phyloP scores from a whole-genome alignment of 306 rosid species.

The Ormosia emarginata region DNA sequence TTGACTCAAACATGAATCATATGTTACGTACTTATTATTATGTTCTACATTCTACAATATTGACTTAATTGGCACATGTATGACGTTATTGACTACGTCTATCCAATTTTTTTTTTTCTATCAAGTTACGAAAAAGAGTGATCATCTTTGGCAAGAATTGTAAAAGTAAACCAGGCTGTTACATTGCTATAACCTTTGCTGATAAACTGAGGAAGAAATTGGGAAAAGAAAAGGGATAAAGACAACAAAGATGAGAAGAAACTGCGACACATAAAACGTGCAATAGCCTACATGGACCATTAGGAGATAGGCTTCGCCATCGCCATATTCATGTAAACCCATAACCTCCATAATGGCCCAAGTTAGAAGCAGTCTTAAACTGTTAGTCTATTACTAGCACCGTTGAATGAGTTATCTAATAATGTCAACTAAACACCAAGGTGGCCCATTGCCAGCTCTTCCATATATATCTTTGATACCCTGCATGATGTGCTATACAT shows the following conservation, averaged over 20 bases:
- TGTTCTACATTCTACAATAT: neutral
- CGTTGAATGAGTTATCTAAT: neutral
- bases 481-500: neutral
- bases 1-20: neutral
- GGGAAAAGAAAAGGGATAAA: neutral
- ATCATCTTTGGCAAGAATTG: neutral
- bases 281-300: neutral
- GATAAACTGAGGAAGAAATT: neutral
- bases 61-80: neutral
- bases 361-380: neutral
- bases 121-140: neutral
- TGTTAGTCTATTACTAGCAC: neutral
- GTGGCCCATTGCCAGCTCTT: constrained; percentile 29
- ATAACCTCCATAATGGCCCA: constrained; percentile 13
- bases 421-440: neutral
- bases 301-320: neutral
- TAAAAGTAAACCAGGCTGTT: neutral
- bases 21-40: neutral
- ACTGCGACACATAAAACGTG: neutral
- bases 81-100: neutral
- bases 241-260: neutral
- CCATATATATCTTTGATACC: neutral
- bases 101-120: neutral
- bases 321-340: neutral
- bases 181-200: neutral